phyloP scores from a whole-genome alignment of 176 grass and related monocot species.

The Chloris gayana region DNA sequence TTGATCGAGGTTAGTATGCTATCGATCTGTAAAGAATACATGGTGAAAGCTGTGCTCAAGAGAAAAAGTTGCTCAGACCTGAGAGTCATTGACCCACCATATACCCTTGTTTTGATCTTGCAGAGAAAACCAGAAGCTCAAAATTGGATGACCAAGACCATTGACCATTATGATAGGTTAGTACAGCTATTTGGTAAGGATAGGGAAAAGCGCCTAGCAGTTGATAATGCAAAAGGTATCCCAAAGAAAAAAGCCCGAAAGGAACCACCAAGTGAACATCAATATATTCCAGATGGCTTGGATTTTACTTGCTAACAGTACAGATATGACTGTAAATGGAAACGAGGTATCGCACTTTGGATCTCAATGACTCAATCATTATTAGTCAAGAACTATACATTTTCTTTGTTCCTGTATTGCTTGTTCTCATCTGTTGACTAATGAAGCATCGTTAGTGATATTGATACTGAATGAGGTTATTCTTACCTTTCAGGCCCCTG shows the following conservation, averaged over 20 bases:
- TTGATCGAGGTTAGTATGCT: constrained; percentile 45
- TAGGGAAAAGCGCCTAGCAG: constrained; percentile 24
- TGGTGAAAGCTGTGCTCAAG: neutral
- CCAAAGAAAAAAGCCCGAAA: constrained; percentile 44
- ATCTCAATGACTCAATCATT: constrained; percentile 30
- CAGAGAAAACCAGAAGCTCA: constrained; percentile 56
- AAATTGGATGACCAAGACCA: constrained; percentile 57
- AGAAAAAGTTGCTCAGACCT: neutral
- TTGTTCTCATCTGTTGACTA: constrained; percentile 10
- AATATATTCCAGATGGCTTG: constrained; percentile 25
- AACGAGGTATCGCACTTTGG: constrained; percentile 36
- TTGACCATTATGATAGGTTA: constrained; percentile 51
- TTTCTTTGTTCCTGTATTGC: constrained; percentile 11
- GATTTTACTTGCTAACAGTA: constrained; percentile 1
- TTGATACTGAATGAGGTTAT: constrained; percentile 26
- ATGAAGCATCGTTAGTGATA: neutral
- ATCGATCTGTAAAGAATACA: neutral
- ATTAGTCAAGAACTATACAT: neutral
- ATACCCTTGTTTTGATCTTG: constrained; percentile 38
- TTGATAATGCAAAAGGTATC: constrained; percentile 8
- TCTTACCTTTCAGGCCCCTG: constrained; percentile 38
- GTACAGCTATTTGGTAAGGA: constrained; percentile 49
- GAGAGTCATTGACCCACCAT: neutral
- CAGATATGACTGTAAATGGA: constrained; percentile 19
- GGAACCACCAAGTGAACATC: constrained; percentile 38